Base-by-base conservation (phyloP, 2,329 filamentous ascomycete genomes). In the Botryosphaeria agaves region DNA sequence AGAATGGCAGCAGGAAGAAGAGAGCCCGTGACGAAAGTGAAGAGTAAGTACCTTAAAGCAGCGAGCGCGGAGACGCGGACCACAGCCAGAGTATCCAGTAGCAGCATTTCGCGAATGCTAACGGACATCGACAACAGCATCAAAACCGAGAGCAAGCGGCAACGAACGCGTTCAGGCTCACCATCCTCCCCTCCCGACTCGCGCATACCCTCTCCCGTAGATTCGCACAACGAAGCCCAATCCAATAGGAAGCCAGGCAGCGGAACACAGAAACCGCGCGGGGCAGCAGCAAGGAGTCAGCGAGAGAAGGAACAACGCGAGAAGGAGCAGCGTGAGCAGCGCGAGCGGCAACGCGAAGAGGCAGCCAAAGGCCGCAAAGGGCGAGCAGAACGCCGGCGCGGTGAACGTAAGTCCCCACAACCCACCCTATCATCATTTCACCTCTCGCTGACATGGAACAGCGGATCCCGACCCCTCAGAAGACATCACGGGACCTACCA, bases 21-120 rank as follows among this genome's bases (percentile, higher is more conserved):
- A 67, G 89, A 45, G 76, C 75, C 37, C 72, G 87, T 37, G 92
- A 89, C 45, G 83, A 89, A 36, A 93, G 83, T 47, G 84, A 94
- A 67, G 82, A 92, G 87, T 95, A 66, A 56, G 83, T 72, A 24
- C 14, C 7, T n/a, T n/a, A n/a, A n/a, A n/a, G n/a, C n/a, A n/a
- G n/a, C n/a, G n/a, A n/a, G n/a, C n/a, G n/a, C n/a, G n/a, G n/a
- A n/a, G n/a, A n/a, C n/a, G n/a, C n/a, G n/a, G n/a, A n/a, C n/a
- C n/a, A n/a, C n/a, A n/a, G n/a, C n/a, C n/a, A n/a, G n/a, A n/a
- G n/a, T n/a, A n/a, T n/a, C n/a, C 21, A 12, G 9, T 23, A 23
- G 12, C 21, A 23, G 18, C 14, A 14, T 21, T 15, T 8, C 17
- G 45, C n/a, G n/a, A n/a, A n/a, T n/a, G n/a, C n/a, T n/a, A n/a